A percentile compares a stretch with the other conserved stretches of the same genome.
Evolutionary conservation across 129 eudicot genomes (phyloP).

Genomic region (Arctium minus): DNA sequence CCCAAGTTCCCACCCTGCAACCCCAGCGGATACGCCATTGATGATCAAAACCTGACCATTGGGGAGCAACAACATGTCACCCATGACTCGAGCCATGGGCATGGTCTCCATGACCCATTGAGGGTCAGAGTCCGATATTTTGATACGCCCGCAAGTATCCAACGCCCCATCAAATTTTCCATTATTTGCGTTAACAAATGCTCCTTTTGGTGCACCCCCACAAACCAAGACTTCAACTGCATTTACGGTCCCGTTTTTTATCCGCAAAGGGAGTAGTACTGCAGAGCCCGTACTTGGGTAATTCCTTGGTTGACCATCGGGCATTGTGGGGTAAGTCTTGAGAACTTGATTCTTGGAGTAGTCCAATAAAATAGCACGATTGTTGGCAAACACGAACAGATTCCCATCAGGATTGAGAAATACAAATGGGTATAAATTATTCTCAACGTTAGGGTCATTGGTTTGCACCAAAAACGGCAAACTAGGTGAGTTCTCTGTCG

Average conservation of each 20-base stretch:
- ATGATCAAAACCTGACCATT: slow-evolving; percentile 19
- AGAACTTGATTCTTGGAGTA: slow-evolving; percentile 10
- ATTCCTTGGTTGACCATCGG: slow-evolving; percentile 22
- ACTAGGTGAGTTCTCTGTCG: background rate
- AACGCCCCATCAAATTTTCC: slow-evolving; percentile 18
- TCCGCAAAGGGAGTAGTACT: slow-evolving; percentile 19
- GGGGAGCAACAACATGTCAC: slow-evolving; percentile 30
- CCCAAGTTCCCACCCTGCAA: slow-evolving; percentile 22
- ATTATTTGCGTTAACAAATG: slow-evolving; percentile 13
- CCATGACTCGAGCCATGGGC: slow-evolving; percentile 36
- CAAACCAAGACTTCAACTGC: slow-evolving; percentile 25
- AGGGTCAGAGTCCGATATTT: slow-evolving; percentile 18
- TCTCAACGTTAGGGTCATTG: slow-evolving; percentile 4
- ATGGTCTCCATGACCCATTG: slow-evolving; percentile 31
- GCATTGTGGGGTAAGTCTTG: slow-evolving; percentile 15
- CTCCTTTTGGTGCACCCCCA: slow-evolving; percentile 30
- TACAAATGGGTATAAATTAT: slow-evolving; percentile 20
- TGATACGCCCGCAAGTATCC: slow-evolving; percentile 22
- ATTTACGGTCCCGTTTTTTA: background rate
- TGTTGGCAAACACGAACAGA: slow-evolving; percentile 16
- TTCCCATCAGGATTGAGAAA: slow-evolving; percentile 17
- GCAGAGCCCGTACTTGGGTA: slow-evolving; percentile 29
- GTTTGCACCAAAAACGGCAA: slow-evolving; percentile 16
- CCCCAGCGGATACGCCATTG: slow-evolving; percentile 22
- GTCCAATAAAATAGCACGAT: slow-evolving; percentile 21